These are phyloP conservation scores for Colletotrichum salicis DNA, from an alignment of 2,329 filamentous ascomycete species.

Conservation along the genomic window DNA sequence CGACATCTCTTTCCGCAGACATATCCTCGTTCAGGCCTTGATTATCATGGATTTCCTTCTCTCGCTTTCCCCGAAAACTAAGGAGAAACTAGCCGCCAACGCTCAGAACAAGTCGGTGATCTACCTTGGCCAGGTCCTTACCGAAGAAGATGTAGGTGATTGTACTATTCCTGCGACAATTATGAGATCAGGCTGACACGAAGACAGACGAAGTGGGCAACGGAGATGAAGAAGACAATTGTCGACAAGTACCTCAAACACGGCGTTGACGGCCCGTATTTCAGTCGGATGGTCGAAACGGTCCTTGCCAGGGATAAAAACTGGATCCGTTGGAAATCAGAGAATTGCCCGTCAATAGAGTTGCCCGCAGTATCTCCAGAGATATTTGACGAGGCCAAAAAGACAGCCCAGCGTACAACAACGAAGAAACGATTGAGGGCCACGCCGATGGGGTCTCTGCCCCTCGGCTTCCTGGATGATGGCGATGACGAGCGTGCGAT, in stretches of 20 bases:
- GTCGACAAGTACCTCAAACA: constrained; percentile 83
- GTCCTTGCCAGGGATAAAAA: constrained; percentile 97
- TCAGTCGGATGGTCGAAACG: constrained; percentile 96
- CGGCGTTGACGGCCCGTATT: constrained; percentile 87
- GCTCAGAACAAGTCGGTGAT: constrained; percentile 86
- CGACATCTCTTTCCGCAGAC: constrained; percentile 91
- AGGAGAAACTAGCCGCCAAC: constrained; percentile 78
- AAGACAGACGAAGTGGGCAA: constrained; percentile 81
- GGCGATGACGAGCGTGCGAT: constrained; percentile 67
- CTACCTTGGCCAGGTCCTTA: constrained; percentile 79
- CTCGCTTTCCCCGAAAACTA: constrained; percentile 85
- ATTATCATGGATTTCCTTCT: constrained; percentile 95
- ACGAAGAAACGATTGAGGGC: constrained; percentile 77
- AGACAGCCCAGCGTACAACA: constrained; percentile 72
- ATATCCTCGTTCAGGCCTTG: constrained; percentile 93
- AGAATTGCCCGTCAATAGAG: constrained; percentile 90
- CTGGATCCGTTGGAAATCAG: constrained; percentile 98
- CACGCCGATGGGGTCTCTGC: constrained; percentile 76
- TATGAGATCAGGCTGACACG: constrained; percentile 9
- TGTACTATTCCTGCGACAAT: background rate
- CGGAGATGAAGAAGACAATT: constrained; percentile 80
- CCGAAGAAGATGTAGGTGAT: constrained; percentile 81
- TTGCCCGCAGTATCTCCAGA: constrained; percentile 75
- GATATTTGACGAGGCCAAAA: constrained; percentile 76
- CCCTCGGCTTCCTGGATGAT: constrained; percentile 82